A percentile compares a stretch with the other conserved stretches of the same genome.
These are phyloP conservation scores for Escallonia herrerae DNA, from an alignment of 129 eudicot species.

Conservation along the genomic window DNA sequence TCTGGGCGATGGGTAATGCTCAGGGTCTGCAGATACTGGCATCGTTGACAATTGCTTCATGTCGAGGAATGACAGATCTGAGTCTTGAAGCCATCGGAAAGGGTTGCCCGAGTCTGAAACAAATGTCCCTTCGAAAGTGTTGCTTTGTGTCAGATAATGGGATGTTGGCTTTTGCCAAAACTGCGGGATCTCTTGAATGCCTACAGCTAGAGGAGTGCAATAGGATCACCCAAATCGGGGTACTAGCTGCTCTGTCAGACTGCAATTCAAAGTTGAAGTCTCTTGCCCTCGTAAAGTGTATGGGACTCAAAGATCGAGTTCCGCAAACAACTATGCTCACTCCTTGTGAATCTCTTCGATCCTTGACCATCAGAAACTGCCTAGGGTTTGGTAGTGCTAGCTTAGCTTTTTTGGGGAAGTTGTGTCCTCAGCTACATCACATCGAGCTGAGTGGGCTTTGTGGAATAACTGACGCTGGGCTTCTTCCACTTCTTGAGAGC, in stretches of 20 bases:
- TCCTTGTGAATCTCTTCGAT: constrained; percentile 68
- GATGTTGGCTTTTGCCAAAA: constrained; percentile 50
- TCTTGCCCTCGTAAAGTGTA: constrained; percentile 66
- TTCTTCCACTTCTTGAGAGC: constrained; percentile 53
- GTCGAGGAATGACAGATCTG: constrained; percentile 66
- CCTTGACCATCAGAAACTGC: constrained; percentile 59
- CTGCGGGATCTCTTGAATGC: constrained; percentile 59
- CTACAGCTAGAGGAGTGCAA: constrained; percentile 80
- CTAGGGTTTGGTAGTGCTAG: constrained; percentile 60
- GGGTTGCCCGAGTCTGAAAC: constrained; percentile 67
- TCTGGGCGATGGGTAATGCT: constrained; percentile 96
- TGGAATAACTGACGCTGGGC: constrained; percentile 62
- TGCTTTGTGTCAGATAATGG: constrained; percentile 80
- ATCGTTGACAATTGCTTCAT: constrained; percentile 52
- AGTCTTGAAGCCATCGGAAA: constrained; percentile 74
- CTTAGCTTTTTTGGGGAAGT: constrained; percentile 53
- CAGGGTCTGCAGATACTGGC: constrained; percentile 53
- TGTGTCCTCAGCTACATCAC: constrained; percentile 67
- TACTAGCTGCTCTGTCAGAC: constrained; percentile 52
- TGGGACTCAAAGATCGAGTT: constrained; percentile 64
- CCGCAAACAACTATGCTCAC: constrained; percentile 25
- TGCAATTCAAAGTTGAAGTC: constrained; percentile 56
- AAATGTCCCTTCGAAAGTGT: constrained; percentile 62
- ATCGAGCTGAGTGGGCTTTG: constrained; percentile 71
- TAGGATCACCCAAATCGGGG: constrained; percentile 60